Evolutionary conservation across 1,284 basidiomycete species (phyloP).

Genomic region (Sporisorium iseilematis-ciliati): DNA sequence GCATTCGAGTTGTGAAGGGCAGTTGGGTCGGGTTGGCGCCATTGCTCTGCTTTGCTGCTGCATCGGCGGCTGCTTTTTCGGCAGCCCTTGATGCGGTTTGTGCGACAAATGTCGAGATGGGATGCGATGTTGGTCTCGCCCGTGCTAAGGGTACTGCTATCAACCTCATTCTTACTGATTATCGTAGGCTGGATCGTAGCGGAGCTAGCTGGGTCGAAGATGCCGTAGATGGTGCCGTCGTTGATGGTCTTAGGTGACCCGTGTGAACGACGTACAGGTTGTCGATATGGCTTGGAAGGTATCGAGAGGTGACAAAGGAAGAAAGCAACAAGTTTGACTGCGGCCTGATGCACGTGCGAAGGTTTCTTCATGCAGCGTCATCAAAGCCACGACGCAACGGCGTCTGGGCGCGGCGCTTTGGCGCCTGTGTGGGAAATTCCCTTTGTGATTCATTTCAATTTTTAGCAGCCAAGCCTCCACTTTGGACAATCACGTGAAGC

Average conservation of each 20-base stretch:
- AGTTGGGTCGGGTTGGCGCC: conserved; percentile 16
- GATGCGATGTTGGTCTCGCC: conserved; percentile 46
- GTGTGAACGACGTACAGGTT: too few relatives aligned
- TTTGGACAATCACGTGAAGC: conserved; percentile 47
- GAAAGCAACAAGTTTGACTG: neutral
- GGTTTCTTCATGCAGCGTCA: neutral
- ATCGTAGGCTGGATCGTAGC: neutral
- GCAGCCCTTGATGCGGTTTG: conserved; percentile 50
- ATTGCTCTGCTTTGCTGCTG: conserved; percentile 27
- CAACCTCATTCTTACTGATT: conserved; percentile 49
- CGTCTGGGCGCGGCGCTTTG: neutral
- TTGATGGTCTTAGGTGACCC: too few relatives aligned
- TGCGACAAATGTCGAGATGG: conserved; percentile 62
- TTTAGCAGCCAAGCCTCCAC: conserved; percentile 28
- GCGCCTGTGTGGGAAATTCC: neutral
- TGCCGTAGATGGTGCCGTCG: too few relatives aligned
- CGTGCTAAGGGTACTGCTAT: conserved; percentile 62
- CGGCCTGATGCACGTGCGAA: conserved; percentile 2
- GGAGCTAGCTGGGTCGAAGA: too few relatives aligned
- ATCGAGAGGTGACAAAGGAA: too few relatives aligned
- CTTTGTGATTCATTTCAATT: neutral
- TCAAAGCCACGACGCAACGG: conserved; percentile 4
- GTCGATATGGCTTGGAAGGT: too few relatives aligned
- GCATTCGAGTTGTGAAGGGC: conserved; percentile 50
- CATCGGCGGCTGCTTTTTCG: conserved; percentile 37